These are phyloP conservation scores for Chaetomiaceae sp. DNA, from an alignment of 2,329 filamentous ascomycete genomes.

Conservation along the genomic window DNA sequence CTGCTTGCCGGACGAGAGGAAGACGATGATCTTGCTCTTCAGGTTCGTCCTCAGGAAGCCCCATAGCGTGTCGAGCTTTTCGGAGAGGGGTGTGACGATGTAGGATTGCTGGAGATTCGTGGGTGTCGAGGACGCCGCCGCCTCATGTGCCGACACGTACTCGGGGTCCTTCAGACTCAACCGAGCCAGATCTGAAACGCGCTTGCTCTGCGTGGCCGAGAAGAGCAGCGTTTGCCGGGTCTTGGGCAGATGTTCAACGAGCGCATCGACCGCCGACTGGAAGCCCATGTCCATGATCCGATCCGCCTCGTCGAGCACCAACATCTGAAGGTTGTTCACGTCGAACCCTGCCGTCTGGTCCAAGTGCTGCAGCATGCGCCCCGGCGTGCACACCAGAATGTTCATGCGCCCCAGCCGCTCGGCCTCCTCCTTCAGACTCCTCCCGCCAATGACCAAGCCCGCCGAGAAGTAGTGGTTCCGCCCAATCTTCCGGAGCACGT, in stretches of 20 bases:
- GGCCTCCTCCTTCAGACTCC: conserved; percentile 80
- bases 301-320: conserved; percentile 94
- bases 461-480: conserved; percentile 87
- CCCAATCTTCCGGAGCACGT: conserved; percentile 86
- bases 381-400: conserved; percentile 91
- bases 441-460: conserved; percentile 88
- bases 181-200: conserved; percentile 84
- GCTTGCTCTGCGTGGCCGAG: conserved; percentile 92
- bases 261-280: conserved; percentile 81
- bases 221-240: conserved; percentile 89
- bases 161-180: conserved; percentile 86
- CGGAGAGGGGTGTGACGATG: conserved; percentile 73
- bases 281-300: conserved; percentile 98
- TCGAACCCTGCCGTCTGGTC: conserved; percentile 90
- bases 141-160: conserved; percentile 90
- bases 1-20: conserved; percentile 91
- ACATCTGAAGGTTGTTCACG: conserved; percentile 82
- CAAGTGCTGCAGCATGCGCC: conserved; percentile 90
- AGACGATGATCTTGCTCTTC: conserved; percentile 92
- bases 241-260: conserved; percentile 84
- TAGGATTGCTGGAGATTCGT: conserved; percentile 86
- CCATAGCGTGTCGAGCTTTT: conserved; percentile 89
- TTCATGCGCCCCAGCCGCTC: conserved; percentile 89
- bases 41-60: conserved; percentile 88
- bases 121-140: conserved; percentile 74